These are phyloP conservation scores for Flaveria linearis DNA, from an alignment of 129 eudicot genomes.

Conservation along the genomic window DNA sequence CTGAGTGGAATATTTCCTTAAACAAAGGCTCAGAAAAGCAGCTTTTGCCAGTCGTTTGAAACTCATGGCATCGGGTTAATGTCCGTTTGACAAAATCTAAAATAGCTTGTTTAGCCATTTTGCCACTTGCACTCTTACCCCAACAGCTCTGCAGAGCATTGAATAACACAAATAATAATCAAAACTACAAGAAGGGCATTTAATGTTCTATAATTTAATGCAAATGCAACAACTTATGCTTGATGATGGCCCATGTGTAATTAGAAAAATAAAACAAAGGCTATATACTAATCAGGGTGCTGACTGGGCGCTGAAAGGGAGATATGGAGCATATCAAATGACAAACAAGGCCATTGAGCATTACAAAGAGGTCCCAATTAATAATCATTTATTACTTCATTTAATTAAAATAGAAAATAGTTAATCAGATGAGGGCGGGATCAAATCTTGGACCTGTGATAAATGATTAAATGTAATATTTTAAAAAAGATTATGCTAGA, in stretches of 20 bases:
- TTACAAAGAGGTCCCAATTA: neutral
- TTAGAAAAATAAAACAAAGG: neutral
- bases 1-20: constrained; percentile 56
- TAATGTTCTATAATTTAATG: neutral
- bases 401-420: too few relatives aligned
- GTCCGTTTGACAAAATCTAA: constrained; percentile 64
- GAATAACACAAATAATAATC: constrained; percentile 14
- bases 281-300: neutral
- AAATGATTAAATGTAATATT: neutral
- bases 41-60: constrained; percentile 65
- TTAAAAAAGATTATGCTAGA: neutral
- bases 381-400: too few relatives aligned
- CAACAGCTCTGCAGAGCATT: constrained; percentile 57
- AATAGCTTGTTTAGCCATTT: constrained; percentile 81
- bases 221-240: neutral
- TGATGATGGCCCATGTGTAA: neutral
- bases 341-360: neutral
- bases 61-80: constrained; percentile 59
- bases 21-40: constrained; percentile 67
- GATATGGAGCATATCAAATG: neutral
- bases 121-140: constrained; percentile 73
- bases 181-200: neutral
- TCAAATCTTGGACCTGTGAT: too few relatives aligned
- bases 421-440: too few relatives aligned
- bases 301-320: neutral